phyloP scores from a whole-genome alignment of 2,329 filamentous ascomycete genomes.

The Apiospora rasikravindrae region DNA sequence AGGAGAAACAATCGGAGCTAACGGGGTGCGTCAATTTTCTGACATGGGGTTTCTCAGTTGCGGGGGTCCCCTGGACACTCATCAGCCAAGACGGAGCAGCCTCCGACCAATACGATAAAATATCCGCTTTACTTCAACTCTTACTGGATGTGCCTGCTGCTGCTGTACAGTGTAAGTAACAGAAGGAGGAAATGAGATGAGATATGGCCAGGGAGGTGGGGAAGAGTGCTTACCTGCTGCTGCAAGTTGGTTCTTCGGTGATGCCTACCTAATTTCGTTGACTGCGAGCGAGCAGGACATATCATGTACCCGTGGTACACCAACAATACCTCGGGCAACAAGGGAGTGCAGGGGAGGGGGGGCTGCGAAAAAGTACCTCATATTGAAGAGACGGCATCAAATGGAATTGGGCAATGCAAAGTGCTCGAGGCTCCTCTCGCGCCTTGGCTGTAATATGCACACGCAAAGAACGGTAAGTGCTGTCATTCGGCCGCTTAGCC shows the following conservation, averaged over 20 bases:
- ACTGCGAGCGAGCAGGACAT: neutral
- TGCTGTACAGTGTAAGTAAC: neutral
- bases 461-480: neutral
- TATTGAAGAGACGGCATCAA: neutral
- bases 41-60: slow-evolving; percentile 13
- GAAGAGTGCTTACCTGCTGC: neutral
- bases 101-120: slow-evolving; percentile 18
- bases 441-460: neutral
- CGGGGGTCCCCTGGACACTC: neutral
- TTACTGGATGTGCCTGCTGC: neutral
- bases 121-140: neutral
- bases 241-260: neutral
- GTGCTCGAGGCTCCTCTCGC: slow-evolving; percentile 4
- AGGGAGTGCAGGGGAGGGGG: neutral
- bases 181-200: neutral
- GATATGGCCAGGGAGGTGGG: slow-evolving; percentile 4
- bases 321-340: neutral
- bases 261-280: neutral
- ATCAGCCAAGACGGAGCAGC: slow-evolving; percentile 19
- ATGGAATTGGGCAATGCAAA: neutral
- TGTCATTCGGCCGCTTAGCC: slow-evolving; percentile 7
- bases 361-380: neutral
- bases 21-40: slow-evolving; percentile 10
- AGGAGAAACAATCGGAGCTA: slow-evolving; percentile 5
- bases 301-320: too few relatives aligned